Conservation (phyloP, 768 basidiomycete species). For the Podaxis rugospora region DNA sequence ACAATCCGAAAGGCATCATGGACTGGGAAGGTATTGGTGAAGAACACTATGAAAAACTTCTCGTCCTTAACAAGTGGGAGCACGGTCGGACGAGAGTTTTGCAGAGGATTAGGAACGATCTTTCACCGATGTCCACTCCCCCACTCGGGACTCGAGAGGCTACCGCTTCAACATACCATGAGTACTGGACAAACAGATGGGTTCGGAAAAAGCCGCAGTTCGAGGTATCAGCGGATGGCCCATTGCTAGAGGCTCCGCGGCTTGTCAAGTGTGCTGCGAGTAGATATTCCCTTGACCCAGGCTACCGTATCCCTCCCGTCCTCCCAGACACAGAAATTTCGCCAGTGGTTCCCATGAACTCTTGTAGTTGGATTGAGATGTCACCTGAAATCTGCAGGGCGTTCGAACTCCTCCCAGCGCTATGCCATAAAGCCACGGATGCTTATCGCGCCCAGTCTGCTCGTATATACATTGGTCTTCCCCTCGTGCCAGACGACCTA, state of each 20-base stretch:
- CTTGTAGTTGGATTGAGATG: slow-evolving; percentile 54
- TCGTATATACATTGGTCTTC: slow-evolving; percentile 53
- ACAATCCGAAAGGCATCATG: slow-evolving; percentile 41
- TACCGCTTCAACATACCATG: slow-evolving; percentile 46
- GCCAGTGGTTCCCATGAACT: slow-evolving; percentile 33
- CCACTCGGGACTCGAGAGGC: slow-evolving; percentile 45
- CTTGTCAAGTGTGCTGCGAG: slow-evolving; percentile 38
- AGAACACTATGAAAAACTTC: slow-evolving; percentile 40
- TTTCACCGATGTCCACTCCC: slow-evolving; percentile 61
- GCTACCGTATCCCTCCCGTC: not conserved
- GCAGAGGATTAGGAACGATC: slow-evolving; percentile 55
- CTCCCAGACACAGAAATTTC: not conserved
- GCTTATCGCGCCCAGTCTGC: slow-evolving; percentile 55
- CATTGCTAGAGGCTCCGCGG: slow-evolving; percentile 53
- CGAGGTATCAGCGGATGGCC: slow-evolving; percentile 49
- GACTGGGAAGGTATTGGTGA: slow-evolving; percentile 56
- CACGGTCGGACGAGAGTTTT: slow-evolving; percentile 54
- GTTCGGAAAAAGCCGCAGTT: slow-evolving; percentile 40
- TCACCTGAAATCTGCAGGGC: slow-evolving; percentile 43
- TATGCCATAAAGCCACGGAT: slow-evolving; percentile 64
- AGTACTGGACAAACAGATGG: slow-evolving; percentile 57
- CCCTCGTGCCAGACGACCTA: slow-evolving; percentile 49
- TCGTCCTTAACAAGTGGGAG: slow-evolving; percentile 54
- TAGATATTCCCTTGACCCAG: slow-evolving; percentile 27
- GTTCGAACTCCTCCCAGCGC: slow-evolving; percentile 57